phyloP scores from a whole-genome alignment of 2,329 filamentous ascomycete genomes.

The Aaosphaeria pasadenensis region DNA sequence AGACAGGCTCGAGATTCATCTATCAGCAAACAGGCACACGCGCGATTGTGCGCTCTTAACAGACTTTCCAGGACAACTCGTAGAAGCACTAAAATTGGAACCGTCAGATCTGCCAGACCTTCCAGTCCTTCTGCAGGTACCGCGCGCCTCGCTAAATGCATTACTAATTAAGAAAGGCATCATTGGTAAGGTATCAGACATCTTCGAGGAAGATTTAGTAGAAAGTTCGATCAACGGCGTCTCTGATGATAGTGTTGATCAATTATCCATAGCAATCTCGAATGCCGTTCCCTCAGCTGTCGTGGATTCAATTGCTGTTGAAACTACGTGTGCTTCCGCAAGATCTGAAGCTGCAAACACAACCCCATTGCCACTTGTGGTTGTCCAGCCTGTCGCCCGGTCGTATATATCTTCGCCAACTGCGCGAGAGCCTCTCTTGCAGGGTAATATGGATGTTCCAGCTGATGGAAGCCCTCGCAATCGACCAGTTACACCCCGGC shows the following conservation, averaged over 20 bases:
- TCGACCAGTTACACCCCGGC: neutral
- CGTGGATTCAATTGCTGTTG: neutral
- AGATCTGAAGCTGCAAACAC: neutral
- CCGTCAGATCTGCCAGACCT: neutral
- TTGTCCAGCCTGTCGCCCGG: neutral
- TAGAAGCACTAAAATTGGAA: constrained; percentile 2
- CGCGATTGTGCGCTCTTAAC: constrained; percentile 5
- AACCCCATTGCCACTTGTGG: neutral
- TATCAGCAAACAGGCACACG: constrained; percentile 1
- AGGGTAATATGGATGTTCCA: too few species aligned
- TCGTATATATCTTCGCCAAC: neutral
- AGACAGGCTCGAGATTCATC: constrained; percentile 1
- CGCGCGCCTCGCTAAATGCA: neutral
- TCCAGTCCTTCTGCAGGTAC: neutral
- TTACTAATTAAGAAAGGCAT: neutral
- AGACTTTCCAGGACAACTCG: constrained; percentile 7
- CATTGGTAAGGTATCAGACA: neutral
- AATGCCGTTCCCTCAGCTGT: neutral
- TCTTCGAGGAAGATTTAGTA: neutral
- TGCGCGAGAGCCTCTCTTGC: too few species aligned
- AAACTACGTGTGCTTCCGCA: neutral
- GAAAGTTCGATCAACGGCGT: neutral
- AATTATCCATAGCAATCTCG: neutral
- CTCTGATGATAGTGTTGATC: neutral
- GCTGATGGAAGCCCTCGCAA: neutral